phyloP scores from a whole-genome alignment of 2,329 filamentous ascomycete genomes.

The Diplodia corticola region DNA sequence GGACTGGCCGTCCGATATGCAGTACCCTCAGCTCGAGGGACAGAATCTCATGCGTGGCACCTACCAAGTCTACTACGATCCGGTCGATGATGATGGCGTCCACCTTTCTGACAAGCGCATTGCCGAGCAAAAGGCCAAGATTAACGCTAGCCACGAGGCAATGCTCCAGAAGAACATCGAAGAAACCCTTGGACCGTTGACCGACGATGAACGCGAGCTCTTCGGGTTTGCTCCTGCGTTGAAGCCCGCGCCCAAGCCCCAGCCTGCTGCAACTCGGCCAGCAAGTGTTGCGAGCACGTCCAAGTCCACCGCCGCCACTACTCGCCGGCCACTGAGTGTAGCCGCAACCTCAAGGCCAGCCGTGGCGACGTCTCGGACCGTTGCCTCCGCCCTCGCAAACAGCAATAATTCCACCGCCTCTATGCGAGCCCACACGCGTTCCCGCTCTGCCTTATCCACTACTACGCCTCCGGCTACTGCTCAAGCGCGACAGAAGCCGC shows the following conservation, averaged over 20 bases:
- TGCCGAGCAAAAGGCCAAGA: conserved; percentile 46
- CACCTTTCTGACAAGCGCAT: conserved; percentile 61
- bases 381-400: conserved; percentile 45
- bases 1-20: conserved; percentile 60
- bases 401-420: neutral
- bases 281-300: conserved; percentile 21
- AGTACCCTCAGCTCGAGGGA: conserved; percentile 54
- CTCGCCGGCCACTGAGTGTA: conserved; percentile 5
- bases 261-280: conserved; percentile 27
- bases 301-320: conserved; percentile 27
- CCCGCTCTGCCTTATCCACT: conserved; percentile 37
- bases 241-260: conserved; percentile 28
- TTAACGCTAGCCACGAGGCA: conserved; percentile 60
- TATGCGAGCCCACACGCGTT: conserved; percentile 5
- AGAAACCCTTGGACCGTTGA: conserved; percentile 49
- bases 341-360: conserved; percentile 35
- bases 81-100: conserved; percentile 67
- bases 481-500: conserved; percentile 35
- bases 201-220: conserved; percentile 51
- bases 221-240: conserved; percentile 41
- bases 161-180: conserved; percentile 68
- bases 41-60: conserved; percentile 55
- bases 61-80: conserved; percentile 52
- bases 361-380: conserved; percentile 55
- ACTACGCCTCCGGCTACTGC: conserved; percentile 41